Evolutionary conservation across 2,329 filamentous ascomycete genomes (phyloP).

Genomic region (Colletotrichum euphorbiae): DNA sequence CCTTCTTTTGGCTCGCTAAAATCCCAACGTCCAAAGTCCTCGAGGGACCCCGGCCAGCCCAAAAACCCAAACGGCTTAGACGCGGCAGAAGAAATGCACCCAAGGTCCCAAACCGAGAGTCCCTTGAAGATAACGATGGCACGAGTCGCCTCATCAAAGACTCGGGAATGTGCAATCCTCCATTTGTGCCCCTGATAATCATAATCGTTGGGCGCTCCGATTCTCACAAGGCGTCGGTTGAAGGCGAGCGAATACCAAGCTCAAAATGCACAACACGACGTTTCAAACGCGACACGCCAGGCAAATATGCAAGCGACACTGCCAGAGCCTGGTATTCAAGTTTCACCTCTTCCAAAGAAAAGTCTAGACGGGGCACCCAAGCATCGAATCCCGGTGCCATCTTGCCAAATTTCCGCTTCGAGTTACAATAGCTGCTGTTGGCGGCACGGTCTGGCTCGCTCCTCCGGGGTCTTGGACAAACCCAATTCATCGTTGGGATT

Average conservation of each 20-base stretch:
- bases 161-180: slow-evolving; percentile 24
- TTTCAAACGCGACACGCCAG: slow-evolving; percentile 34
- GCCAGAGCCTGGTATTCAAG: slow-evolving; percentile 12
- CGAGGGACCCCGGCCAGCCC: slow-evolving; percentile 14
- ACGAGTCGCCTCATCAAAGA: slow-evolving; percentile 5
- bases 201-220: slow-evolving; percentile 15
- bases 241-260: background rate
- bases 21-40: slow-evolving; percentile 14
- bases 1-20: slow-evolving; percentile 21
- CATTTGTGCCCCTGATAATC: slow-evolving; percentile 6
- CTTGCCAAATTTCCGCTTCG: background rate
- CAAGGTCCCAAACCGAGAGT: background rate
- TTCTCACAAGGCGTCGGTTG: background rate
- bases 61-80: slow-evolving; percentile 30
- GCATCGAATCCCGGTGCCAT: background rate
- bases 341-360: slow-evolving; percentile 29
- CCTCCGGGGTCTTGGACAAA: slow-evolving; percentile 5
- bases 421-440: background rate
- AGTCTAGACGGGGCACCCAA: slow-evolving; percentile 18
- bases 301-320: slow-evolving; percentile 19
- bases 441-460: background rate
- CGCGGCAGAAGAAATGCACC: slow-evolving; percentile 1
- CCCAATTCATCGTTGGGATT: slow-evolving; percentile 23
- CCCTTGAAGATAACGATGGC: background rate
- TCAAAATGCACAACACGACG: slow-evolving; percentile 4